Base-by-base conservation (phyloP, 2,329 filamentous ascomycete species). In the Pseudogymnoascus sp. region DNA sequence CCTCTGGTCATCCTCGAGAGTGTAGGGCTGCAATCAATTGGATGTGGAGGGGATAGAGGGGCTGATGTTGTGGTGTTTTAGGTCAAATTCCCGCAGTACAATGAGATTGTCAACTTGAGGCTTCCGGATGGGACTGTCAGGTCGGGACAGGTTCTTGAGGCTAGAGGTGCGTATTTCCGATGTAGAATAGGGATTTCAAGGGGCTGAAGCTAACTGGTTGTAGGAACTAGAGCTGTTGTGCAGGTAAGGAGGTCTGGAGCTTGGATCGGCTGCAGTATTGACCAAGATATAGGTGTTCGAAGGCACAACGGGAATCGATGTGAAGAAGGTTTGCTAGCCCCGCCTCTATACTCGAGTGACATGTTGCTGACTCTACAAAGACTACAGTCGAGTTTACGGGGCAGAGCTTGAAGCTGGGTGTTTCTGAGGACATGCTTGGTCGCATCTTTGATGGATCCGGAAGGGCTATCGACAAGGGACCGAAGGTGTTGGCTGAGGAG, bases 361-460 rank as follows among this genome's bases (percentile, higher is more conserved):
- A 41, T 52, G 7, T 59, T 52, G 43, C 63, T 69, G 62, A 71
- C 62, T 14, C 31, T 61, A 31, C 12, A 69, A 73, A 95, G 93
- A 96, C 93, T 62, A 96, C 89, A 83, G 93, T 99, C 76, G 91
- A 99, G 76, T 97, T 99, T 78, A 96, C 90, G 33, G 95, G 95
- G 65, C 86, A 97, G 80, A 97, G 91, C 81, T 81, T 99, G 81
- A 97, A 97, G 85, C 89, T 99, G 61, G 95, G 95, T 78, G 95
- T 99, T 65, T 97, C 95, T 61, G 96, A 99, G 80, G 95, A 99
- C 81, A 99, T 99, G 95, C 80, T 99, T 79, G 95, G 95, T 69
- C 93, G 96, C 81, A 92, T 97, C 77, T 99, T 99, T 75, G 93
- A 99, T 81, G 95, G 95, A 72, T 97, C 95, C 65, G 95, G 95